These are phyloP conservation scores for Ganoderma resinaceum DNA, from an alignment of 1,284 basidiomycete genomes.

Conservation along the genomic window DNA sequence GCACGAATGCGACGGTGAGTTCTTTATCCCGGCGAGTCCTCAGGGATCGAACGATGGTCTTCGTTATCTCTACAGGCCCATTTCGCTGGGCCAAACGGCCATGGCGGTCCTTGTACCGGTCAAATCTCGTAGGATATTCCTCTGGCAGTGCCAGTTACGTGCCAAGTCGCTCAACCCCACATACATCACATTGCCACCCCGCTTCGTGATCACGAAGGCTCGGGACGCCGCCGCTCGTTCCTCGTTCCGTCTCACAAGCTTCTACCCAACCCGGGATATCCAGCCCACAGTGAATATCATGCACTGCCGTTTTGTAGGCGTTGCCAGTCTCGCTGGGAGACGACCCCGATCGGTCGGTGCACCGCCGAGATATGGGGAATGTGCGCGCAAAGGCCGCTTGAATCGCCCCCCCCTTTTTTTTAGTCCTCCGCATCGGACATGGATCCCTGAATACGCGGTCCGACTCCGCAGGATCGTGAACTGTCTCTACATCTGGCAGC, in stretches of 20 bases:
- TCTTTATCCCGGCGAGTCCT: too few species aligned
- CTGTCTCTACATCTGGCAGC: too few species aligned
- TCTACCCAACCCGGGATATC: neutral
- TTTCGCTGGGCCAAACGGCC: too few species aligned
- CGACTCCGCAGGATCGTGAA: too few species aligned
- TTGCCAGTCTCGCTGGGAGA: neutral
- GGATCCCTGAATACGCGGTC: neutral
- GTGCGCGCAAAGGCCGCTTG: neutral
- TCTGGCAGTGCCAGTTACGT: neutral
- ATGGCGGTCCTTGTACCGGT: too few species aligned
- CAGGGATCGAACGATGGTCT: neutral
- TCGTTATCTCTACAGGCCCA: neutral
- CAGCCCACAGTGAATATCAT: neutral
- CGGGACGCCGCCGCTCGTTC: too few species aligned
- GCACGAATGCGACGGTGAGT: too few species aligned
- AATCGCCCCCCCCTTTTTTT: too few species aligned
- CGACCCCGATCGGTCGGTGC: neutral
- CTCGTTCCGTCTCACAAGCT: fast-evolving
- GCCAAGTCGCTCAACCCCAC: neutral
- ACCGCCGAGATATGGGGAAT: neutral
- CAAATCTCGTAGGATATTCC: neutral
- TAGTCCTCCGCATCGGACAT: neutral
- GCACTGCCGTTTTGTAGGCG: neutral
- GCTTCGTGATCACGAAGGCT: neutral
- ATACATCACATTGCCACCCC: neutral